Percentiles rank a stretch among this genome's conserved stretches.
Conservation (phyloP, 169 alveolate species). For the Plasmodium gaboni region DNA sequence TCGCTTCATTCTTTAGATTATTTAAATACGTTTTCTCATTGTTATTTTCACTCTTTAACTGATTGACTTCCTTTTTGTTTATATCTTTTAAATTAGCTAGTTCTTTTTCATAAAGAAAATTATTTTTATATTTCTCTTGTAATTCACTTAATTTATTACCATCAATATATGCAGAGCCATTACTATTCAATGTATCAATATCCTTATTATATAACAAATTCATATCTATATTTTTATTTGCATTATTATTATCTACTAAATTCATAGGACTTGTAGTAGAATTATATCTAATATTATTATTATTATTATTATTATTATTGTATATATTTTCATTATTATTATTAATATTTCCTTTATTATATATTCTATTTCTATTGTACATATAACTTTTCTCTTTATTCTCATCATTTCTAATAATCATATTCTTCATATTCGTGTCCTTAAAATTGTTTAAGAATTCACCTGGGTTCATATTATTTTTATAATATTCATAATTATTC, state of each 20-base stretch:
- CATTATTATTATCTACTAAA: slow-evolving; percentile 20
- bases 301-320: slow-evolving; percentile 4
- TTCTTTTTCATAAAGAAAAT: slow-evolving; percentile 49
- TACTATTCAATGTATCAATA: slow-evolving; percentile 36
- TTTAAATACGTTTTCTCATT: slow-evolving; percentile 8
- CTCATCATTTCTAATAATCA: slow-evolving; percentile 31
- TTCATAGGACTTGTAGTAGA: slow-evolving; percentile 19
- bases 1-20: slow-evolving; percentile 12
- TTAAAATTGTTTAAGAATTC: slow-evolving; percentile 29
- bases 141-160: slow-evolving; percentile 40
- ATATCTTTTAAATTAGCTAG: slow-evolving; percentile 15
- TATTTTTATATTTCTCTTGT: slow-evolving; percentile 66
- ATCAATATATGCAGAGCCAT: slow-evolving; percentile 47
- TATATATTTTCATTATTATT: slow-evolving; percentile 16
- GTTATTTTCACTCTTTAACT: slow-evolving; percentile 16
- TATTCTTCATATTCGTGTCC: slow-evolving; percentile 29
- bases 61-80: slow-evolving; percentile 9
- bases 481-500: slow-evolving; percentile 64
- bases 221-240: slow-evolving; percentile 29
- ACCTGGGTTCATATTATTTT: slow-evolving; percentile 32
- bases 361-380: slow-evolving; percentile 24
- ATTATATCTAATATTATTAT: slow-evolving; percentile 49
- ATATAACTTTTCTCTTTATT: slow-evolving; percentile 29
- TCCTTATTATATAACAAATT: slow-evolving; percentile 51
- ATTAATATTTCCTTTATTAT: slow-evolving; percentile 18